A percentile compares a stretch with the other conserved stretches of the same genome.
Conservation (phyloP, 257 asterid genomes). For the Echites panduratus region DNA sequence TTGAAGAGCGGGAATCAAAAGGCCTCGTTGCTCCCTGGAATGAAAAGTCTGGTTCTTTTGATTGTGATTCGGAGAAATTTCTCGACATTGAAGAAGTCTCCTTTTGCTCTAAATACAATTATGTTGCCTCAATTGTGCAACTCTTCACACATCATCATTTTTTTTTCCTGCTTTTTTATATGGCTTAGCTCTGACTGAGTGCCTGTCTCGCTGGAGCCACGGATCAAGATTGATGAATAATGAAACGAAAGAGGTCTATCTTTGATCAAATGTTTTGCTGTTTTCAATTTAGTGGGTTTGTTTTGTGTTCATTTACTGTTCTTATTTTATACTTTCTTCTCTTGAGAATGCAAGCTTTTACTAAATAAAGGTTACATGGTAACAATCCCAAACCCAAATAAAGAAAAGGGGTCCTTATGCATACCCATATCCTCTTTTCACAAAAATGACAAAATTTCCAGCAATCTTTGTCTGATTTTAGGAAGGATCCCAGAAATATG, state of each 20-base stretch:
- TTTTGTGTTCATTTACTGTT: background rate
- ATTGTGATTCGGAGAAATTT: conserved; percentile 53
- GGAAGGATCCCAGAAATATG: conserved; percentile 68
- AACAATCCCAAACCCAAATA: no score
- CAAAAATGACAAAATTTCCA: no score
- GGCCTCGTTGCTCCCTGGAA: conserved; percentile 81
- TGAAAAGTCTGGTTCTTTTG: conserved; percentile 71
- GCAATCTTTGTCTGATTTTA: conserved; percentile 24
- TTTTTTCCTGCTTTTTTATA: background rate
- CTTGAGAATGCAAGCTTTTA: background rate
- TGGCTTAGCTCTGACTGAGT: background rate
- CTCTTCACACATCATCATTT: background rate
- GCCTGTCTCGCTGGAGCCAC: background rate
- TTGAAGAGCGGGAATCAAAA: conserved; percentile 71
- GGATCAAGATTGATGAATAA: background rate
- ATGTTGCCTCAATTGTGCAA: background rate
- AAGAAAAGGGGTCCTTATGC: background rate
- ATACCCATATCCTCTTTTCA: no score
- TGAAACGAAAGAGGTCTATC: background rate
- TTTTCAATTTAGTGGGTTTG: background rate
- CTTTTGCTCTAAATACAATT: background rate
- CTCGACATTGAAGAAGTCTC: conserved; percentile 47
- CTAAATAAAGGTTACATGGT: background rate
- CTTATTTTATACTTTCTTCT: background rate
- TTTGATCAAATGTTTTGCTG: background rate